These are phyloP conservation scores for Leishmania mexicana DNA, from an alignment of 208 protist species.

Conservation along the genomic window DNA sequence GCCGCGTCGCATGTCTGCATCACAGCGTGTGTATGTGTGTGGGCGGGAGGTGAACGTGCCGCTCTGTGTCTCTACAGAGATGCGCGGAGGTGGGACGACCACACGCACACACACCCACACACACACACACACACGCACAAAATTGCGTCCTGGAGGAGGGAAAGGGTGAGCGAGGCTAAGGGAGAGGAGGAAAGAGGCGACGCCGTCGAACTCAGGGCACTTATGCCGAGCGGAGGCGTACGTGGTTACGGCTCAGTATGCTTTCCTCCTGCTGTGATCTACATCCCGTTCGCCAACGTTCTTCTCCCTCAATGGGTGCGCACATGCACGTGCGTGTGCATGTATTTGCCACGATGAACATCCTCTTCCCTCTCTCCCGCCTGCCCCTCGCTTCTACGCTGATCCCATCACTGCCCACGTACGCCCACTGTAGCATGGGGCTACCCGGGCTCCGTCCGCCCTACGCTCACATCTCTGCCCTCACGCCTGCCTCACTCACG, in stretches of 20 bases:
- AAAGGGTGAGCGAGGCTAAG: background rate
- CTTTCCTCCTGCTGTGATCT: background rate
- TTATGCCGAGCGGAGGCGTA: background rate
- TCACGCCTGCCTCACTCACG: background rate
- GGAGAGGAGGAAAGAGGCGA: background rate
- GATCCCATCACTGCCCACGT: background rate
- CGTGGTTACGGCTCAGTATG: background rate
- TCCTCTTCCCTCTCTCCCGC: background rate
- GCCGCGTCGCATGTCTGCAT: background rate
- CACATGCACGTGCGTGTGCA: background rate
- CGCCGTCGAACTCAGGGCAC: background rate
- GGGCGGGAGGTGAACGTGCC: background rate
- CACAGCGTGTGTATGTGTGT: background rate
- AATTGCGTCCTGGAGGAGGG: background rate
- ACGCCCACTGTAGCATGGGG: background rate
- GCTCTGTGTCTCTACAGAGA: background rate
- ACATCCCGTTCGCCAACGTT: background rate
- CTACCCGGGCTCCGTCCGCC: background rate
- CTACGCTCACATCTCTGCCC: background rate
- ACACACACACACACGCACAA: no score
- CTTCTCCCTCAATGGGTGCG: background rate
- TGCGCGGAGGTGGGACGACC: background rate
- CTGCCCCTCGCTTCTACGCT: background rate
- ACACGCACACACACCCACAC: background rate
- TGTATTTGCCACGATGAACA: background rate